Evolutionary conservation across 176 grass and related monocot genomes (phyloP), one percentile per base, ranked within the genome.

Genomic region (Poa annua): DNA sequence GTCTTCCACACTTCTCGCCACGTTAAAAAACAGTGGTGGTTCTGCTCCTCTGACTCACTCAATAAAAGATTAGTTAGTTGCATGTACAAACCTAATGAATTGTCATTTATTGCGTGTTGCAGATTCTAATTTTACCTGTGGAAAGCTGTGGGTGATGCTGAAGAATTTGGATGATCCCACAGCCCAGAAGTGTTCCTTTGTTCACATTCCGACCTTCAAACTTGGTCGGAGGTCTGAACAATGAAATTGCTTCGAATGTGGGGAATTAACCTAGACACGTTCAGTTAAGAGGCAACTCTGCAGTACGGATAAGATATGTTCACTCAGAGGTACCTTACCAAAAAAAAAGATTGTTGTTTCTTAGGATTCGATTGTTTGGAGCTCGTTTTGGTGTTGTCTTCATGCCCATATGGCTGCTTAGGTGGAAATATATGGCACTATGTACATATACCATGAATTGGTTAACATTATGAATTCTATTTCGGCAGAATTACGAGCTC

Each of bases 141-240:
- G 38, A 82, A 72, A 84, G 45, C 22, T 71, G 42, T 45, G 70
- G 64, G 36, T 82, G 81, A 49, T 78, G 34, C 21, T 16, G 63
- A 65, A 19, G 64, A 47, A 14, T 47, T 63, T 71, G 34, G 64
- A 86, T 66, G 65, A 49, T 14, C 7, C 55, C 36, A 56, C 45
- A 56, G 15, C 53, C 49, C 32, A 33, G 13, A 79, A 32, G 57
- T 32, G 69, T 38, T 25, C 25, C 13, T 66, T 66, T 81, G 54
- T 26, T 82, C 47, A 56, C 1, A 16, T 19, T 77, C 1, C 24
- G 15, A 38, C 44, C 4, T 72, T 25, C 20, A 62, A 54, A 34
- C 72, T 77, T 63, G 53, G 47, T 24, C 0, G 24, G 42, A 85
- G 16, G 7, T 71, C 34, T 47, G 47, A 51, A 1, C 22, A 51